phyloP scores from a whole-genome alignment of 768 basidiomycete genomes.

The Grammothele lineata region DNA sequence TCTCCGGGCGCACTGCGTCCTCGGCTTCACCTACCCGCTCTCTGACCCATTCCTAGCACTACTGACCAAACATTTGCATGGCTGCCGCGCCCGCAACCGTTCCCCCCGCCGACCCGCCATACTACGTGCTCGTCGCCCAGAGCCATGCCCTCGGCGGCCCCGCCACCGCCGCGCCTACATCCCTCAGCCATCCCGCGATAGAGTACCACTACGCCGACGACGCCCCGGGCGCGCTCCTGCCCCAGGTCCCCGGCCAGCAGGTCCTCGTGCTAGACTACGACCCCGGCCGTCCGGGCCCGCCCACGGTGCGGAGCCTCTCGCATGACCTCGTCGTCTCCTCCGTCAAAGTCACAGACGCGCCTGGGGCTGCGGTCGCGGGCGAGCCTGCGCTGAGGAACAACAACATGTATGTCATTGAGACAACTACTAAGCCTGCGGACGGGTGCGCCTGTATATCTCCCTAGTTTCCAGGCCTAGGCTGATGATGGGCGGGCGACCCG shows the following conservation, averaged over 20 bases:
- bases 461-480: too few species aligned
- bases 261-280: conserved; percentile 73
- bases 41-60: too few species aligned
- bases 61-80: too few species aligned
- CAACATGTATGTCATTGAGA: conserved; percentile 75
- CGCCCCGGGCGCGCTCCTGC: conserved; percentile 59
- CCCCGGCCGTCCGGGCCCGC: conserved; percentile 31
- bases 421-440: conserved; percentile 46
- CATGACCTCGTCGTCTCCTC: conserved; percentile 46
- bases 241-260: conserved; percentile 58
- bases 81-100: too few species aligned
- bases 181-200: conserved; percentile 66
- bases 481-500: too few species aligned
- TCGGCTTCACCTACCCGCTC: too few species aligned
- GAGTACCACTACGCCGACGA: conserved; percentile 85
- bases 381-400: conserved; percentile 42
- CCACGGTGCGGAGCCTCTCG: conserved; percentile 51
- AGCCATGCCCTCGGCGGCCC: conserved; percentile 43
- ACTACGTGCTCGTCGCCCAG: conserved; percentile 67
- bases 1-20: too few species aligned
- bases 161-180: conserved; percentile 24
- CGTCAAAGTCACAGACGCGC: conserved; percentile 67
- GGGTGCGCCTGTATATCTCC: conserved; percentile 41
- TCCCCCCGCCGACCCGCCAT: conserved; percentile 40
- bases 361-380: conserved; percentile 57